Evolutionary conservation across 1,139 yeast genomes (phyloP).

Genomic region (Suzukiozyma palmioleophila): DNA sequence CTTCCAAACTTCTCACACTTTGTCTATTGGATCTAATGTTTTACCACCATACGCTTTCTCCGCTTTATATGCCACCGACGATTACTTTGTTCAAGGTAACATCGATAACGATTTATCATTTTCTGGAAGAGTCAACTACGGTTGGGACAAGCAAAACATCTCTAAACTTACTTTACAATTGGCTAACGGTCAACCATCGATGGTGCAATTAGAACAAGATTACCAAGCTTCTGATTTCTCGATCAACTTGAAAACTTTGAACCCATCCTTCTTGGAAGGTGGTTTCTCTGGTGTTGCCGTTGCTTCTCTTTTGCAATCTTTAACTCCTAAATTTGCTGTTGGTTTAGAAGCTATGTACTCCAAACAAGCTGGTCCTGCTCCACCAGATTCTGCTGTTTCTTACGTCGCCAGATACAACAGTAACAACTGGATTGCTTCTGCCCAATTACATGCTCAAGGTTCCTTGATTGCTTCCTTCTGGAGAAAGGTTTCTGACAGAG

Average conservation of each 20-base stretch:
- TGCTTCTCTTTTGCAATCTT: slow-evolving; percentile 84
- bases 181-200: slow-evolving; percentile 85
- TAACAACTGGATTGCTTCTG: slow-evolving; percentile 89
- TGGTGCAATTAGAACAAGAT: slow-evolving; percentile 97
- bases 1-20: slow-evolving; percentile 95
- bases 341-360: slow-evolving; percentile 95
- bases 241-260: slow-evolving; percentile 82
- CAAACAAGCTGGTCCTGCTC: slow-evolving; percentile 64
- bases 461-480: slow-evolving; percentile 85
- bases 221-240: slow-evolving; percentile 87
- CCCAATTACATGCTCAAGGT: slow-evolving; percentile 93
- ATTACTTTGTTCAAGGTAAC: slow-evolving; percentile 84
- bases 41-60: slow-evolving; percentile 91
- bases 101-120: slow-evolving; percentile 82
- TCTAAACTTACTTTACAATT: slow-evolving; percentile 87
- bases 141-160: slow-evolving; percentile 78
- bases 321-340: slow-evolving; percentile 76
- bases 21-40: slow-evolving; percentile 80
- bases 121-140: slow-evolving; percentile 87
- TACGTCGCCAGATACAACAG: slow-evolving; percentile 88
- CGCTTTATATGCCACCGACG: slow-evolving; percentile 85
- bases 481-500: slow-evolving; percentile 87
- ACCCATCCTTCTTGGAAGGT: slow-evolving; percentile 75
- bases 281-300: slow-evolving; percentile 80
- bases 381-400: slow-evolving; percentile 90